These are phyloP conservation scores for Podila horticola DNA, from an alignment of 192 early-diverging fungal genomes.

Conservation along the genomic window DNA sequence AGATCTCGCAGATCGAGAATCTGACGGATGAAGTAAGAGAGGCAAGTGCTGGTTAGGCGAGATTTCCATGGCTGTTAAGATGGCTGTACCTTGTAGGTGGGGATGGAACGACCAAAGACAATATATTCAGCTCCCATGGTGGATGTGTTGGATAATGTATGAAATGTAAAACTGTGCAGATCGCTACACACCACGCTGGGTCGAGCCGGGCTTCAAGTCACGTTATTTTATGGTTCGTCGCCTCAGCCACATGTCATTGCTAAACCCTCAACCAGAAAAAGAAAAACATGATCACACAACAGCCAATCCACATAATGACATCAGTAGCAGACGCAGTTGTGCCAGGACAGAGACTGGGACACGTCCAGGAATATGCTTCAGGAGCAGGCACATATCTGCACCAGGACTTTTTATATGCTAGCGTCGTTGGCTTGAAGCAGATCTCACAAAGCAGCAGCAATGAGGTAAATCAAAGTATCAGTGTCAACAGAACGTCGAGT, in stretches of 20 bases:
- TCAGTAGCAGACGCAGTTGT: conserved; percentile 63
- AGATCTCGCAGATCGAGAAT: too few species aligned
- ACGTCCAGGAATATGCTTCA: conserved; percentile 69
- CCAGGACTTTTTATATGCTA: conserved; percentile 76
- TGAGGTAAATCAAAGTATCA: conserved; percentile 19
- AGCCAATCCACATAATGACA: conserved; percentile 8
- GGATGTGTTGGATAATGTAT: too few species aligned
- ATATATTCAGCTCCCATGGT: conserved; percentile 15
- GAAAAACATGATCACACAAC: neutral
- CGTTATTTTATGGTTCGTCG: too few species aligned
- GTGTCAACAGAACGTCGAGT: too few species aligned
- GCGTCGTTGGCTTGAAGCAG: conserved; percentile 60
- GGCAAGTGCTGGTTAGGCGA: neutral
- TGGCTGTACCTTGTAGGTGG: conserved; percentile 14
- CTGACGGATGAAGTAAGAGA: too few species aligned
- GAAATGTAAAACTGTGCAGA: too few species aligned
- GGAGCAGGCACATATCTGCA: conserved; percentile 79
- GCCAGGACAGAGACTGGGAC: conserved; percentile 83
- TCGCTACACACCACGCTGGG: too few species aligned
- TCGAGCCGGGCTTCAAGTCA: too few species aligned
- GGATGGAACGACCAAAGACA: conserved; percentile 20
- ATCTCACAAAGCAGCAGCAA: conserved; percentile 18
- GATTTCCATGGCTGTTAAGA: neutral
- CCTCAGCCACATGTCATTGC: neutral
- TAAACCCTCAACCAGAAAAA: neutral